Conservation (phyloP, 2,329 filamentous ascomycete species). For the Fusarium beomiforme region DNA sequence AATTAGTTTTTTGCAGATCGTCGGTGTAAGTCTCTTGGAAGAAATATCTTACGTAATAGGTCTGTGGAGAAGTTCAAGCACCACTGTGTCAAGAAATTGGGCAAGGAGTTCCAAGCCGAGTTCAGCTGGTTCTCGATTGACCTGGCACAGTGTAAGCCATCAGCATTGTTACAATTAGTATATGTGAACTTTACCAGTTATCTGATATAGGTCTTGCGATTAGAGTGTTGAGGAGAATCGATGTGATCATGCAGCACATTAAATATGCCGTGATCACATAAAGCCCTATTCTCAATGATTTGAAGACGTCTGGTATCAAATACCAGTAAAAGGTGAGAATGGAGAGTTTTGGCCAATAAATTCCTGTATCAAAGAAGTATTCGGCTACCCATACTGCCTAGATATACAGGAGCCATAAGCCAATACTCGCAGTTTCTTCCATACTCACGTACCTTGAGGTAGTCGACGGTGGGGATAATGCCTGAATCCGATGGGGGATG, state of each 20-base stretch:
- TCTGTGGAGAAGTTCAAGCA: slow-evolving; percentile 15
- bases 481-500: too few species aligned
- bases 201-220: background rate
- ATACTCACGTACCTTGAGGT: background rate
- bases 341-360: slow-evolving; percentile 12
- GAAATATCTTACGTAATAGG: background rate
- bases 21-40: background rate
- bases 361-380: slow-evolving; percentile 12
- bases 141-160: background rate
- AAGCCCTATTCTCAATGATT: background rate
- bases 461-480: background rate
- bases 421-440: background rate
- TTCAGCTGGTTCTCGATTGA: slow-evolving; percentile 4
- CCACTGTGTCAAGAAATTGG: slow-evolving; percentile 5
- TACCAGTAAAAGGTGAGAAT: slow-evolving; percentile 14
- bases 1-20: background rate
- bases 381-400: slow-evolving; percentile 6
- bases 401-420: background rate
- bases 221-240: background rate
- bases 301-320: slow-evolving; percentile 6
- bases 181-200: background rate
- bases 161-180: accelerated
- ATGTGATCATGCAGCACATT: background rate
- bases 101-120: slow-evolving; percentile 2
- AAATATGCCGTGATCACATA: background rate